Conservation (phyloP, 2,329 filamentous ascomycete species). For the Fulvia fulva region DNA sequence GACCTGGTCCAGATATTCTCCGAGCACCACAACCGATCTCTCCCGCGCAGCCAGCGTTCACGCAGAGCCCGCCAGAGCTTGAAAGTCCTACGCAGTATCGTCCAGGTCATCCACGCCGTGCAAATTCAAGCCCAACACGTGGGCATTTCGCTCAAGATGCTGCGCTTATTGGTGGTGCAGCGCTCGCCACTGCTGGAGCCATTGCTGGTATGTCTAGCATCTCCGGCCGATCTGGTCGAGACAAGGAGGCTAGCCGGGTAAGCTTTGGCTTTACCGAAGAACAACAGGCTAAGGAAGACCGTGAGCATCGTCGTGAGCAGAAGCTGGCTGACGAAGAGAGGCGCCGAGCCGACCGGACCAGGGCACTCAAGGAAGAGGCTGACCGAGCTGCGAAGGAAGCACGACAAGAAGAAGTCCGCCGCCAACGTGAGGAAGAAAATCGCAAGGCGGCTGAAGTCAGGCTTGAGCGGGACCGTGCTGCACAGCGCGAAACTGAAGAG, state of each 20-base stretch:
- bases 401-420: constrained; percentile 25
- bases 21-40: constrained; percentile 79
- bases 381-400: constrained; percentile 25
- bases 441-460: constrained; percentile 17
- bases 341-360: constrained; percentile 30
- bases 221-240: constrained; percentile 20
- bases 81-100: not conserved
- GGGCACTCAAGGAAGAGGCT: constrained; percentile 35
- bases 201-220: constrained; percentile 25
- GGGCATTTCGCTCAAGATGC: constrained; percentile 34
- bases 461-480: constrained; percentile 17
- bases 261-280: constrained; percentile 57
- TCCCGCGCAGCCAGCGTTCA: constrained; percentile 51
- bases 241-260: constrained; percentile 40
- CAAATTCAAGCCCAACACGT: constrained; percentile 30
- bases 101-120: constrained; percentile 31
- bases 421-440: constrained; percentile 28
- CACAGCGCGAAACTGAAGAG: constrained; percentile 14
- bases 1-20: constrained; percentile 63
- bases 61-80: constrained; percentile 16
- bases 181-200: constrained; percentile 35
- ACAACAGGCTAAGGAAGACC: constrained; percentile 49
- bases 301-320: constrained; percentile 33
- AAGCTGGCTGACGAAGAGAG: constrained; percentile 26
- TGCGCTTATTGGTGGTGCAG: constrained; percentile 42